phyloP scores from a whole-genome alignment of 129 eudicot species.

The Glebionis coronaria region DNA sequence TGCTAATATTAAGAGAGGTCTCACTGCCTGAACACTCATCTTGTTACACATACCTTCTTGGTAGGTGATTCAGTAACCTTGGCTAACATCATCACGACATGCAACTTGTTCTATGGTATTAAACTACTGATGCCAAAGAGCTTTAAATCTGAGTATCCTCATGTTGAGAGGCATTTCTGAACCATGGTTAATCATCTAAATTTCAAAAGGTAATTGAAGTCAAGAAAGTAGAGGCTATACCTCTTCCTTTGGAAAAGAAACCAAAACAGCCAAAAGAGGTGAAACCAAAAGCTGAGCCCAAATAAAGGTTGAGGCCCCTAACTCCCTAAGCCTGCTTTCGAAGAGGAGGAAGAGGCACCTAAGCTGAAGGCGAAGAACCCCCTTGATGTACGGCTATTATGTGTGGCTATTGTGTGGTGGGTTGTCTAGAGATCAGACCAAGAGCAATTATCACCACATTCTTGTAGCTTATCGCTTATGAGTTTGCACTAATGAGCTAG shows the following conservation, averaged over 20 bases:
- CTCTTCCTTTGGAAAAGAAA: conserved; percentile 58
- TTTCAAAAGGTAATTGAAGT: conserved; percentile 58
- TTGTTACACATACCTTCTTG: conserved; percentile 53
- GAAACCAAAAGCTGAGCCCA: too few relatives aligned
- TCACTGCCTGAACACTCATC: conserved; percentile 67
- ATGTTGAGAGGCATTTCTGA: conserved; percentile 97
- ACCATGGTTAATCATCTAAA: too few relatives aligned
- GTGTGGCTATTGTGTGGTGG: too few relatives aligned
- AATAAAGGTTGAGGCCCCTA: conserved; percentile 63
- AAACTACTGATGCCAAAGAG: conserved; percentile 48
- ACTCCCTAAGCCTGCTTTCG: conserved; percentile 43
- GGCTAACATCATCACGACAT: conserved; percentile 62
- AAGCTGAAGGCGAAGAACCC: conserved; percentile 97
- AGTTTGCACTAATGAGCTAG: too few relatives aligned
- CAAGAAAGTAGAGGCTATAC: conserved; percentile 49
- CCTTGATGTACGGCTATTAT: too few relatives aligned
- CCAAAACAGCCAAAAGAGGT: conserved; percentile 23
- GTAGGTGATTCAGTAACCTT: conserved; percentile 62
- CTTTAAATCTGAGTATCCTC: conserved; percentile 80
- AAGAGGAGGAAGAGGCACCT: conserved; percentile 87
- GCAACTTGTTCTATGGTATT: conserved; percentile 52
- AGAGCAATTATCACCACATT: too few relatives aligned
- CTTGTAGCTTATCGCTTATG: too few relatives aligned
- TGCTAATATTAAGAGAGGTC: conserved; percentile 56
- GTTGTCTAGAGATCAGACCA: too few relatives aligned